Evolutionary conservation across 768 basidiomycete genomes (phyloP), one percentile per base, ranked within the genome.

Genomic region (Hydnomerulius pinastri): DNA sequence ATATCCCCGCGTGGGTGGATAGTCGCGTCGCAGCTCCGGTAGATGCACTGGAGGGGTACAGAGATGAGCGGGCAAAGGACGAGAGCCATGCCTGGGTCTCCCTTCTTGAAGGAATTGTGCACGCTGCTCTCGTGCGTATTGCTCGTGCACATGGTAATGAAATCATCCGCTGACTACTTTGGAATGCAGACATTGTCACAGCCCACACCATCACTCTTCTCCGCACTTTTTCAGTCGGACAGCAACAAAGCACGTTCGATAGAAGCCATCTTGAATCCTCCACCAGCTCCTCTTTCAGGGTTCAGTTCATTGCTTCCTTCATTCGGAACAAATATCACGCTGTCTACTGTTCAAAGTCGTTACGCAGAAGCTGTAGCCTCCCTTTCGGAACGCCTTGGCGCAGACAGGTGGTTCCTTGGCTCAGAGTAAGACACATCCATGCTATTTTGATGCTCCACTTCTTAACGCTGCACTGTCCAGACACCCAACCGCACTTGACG

Each of bases 51-150:
- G 86, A 91, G 62, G 90, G 90, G 10, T 92, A 89, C 63, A 75
- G 65, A 29, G 77, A 86, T 55, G 72, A 77, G 40, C 67, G 70
- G 17, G 73, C 85, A 20, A 74, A 77, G 42, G 83, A 89, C 57
- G 90, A 93, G 65, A 87, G 87, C 57, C 77, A 82, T 36, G 90
- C 91, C 1, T 93, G 91, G 91, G 79, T 90, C 21, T 73, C 87
- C 2, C 75, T 93, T 27, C 78, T 93, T 33, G 88, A 93, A 65
- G 83, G 84, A 29, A 72, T 78, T 39, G 80, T 93, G 6, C 90
- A 91, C 64, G 85, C 87, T 55, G 86, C 87, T 11, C 65, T 93
- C 69, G 84, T 90, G 55, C 46, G 80, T 71, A 11, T 53, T 27
- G 39, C 47, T 35, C 18, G 13, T 27, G 11, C 23, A 3, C 27